phyloP scores from a whole-genome alignment of 306 rosid species.

The Prunus kanzakura region DNA sequence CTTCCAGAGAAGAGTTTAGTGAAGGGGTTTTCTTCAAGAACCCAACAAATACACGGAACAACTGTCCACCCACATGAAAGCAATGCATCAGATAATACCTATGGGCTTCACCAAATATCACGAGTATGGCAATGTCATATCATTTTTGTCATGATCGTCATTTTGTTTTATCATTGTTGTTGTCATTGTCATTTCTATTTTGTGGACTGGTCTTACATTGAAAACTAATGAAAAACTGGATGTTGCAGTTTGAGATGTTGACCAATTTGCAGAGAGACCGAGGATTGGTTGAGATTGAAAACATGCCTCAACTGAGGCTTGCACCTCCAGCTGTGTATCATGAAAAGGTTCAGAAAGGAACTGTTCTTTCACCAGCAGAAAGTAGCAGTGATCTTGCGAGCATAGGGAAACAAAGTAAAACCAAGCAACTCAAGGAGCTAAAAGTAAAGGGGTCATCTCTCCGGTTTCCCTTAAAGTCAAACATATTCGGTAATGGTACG shows the following conservation, averaged over 20 bases:
- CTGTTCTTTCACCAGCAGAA: constrained; percentile 53
- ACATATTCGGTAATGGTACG: constrained; percentile 54
- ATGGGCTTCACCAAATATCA: constrained; percentile 68
- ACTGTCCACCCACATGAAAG: constrained; percentile 51
- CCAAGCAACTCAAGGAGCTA: constrained; percentile 58
- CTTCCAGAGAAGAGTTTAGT: constrained; percentile 54
- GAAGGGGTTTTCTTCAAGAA: constrained; percentile 45
- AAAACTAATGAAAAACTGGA: constrained; percentile 21
- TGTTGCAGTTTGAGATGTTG: constrained; percentile 91
- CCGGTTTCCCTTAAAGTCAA: constrained; percentile 73
- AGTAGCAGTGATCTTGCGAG: constrained; percentile 47
- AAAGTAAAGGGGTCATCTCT: constrained; percentile 77
- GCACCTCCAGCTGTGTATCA: constrained; percentile 94
- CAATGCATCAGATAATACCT: constrained; percentile 50
- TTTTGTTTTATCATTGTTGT: not conserved
- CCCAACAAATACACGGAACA: constrained; percentile 53
- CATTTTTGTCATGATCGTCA: not conserved
- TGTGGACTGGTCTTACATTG: constrained; percentile 7
- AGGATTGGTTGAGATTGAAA: constrained; percentile 76
- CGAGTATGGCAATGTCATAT: constrained; percentile 50
- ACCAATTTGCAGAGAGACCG: constrained; percentile 62
- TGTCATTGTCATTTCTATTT: not conserved
- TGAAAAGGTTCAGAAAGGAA: constrained; percentile 74
- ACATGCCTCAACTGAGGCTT: constrained; percentile 76
- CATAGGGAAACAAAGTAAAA: constrained; percentile 48